These are phyloP conservation scores for Penicillium atrosanguineum DNA, from an alignment of 495 filamentous ascomycete genomes.

Conservation along the genomic window DNA sequence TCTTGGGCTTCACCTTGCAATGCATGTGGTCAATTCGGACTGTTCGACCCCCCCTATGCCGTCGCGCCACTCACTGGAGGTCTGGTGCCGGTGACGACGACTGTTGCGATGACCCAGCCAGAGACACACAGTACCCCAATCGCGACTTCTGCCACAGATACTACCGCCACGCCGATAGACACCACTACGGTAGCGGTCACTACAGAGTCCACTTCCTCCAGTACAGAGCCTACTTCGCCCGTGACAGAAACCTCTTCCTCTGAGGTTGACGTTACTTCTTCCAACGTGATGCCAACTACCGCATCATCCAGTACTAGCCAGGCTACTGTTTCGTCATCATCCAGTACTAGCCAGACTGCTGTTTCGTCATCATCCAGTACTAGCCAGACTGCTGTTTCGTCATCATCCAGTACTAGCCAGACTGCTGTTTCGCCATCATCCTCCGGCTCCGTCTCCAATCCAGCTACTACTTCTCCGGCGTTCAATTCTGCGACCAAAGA, in stretches of 20 bases:
- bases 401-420: constrained; percentile 1
- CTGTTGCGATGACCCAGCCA: constrained; percentile 3
- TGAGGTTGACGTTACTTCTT: not conserved
- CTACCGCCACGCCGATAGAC: not conserved
- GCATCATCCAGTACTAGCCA: constrained; percentile 1
- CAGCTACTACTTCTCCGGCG: constrained; percentile 3
- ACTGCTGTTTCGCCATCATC: constrained; percentile 1
- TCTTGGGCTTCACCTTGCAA: constrained; percentile 23
- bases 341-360: not conserved
- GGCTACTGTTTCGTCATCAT: constrained; percentile 1
- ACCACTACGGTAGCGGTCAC: not conserved
- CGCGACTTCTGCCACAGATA: not conserved
- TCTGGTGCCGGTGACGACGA: constrained; percentile 15
- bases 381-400: not conserved
- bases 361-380: constrained; percentile 2
- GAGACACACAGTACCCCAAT: not conserved
- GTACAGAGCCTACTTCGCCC: not conserved
- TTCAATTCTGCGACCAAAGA: constrained; percentile 4
- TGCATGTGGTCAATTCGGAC: constrained; percentile 16
- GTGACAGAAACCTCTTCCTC: not conserved
- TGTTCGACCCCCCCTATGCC: constrained; percentile 23
- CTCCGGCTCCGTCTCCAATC: constrained; percentile 1
- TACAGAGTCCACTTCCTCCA: not conserved
- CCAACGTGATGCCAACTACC: not conserved
- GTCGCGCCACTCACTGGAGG: constrained; percentile 15